Evolutionary conservation across 2,329 filamentous ascomycete species (phyloP).

Genomic region (Leptosphaerulina australis): DNA sequence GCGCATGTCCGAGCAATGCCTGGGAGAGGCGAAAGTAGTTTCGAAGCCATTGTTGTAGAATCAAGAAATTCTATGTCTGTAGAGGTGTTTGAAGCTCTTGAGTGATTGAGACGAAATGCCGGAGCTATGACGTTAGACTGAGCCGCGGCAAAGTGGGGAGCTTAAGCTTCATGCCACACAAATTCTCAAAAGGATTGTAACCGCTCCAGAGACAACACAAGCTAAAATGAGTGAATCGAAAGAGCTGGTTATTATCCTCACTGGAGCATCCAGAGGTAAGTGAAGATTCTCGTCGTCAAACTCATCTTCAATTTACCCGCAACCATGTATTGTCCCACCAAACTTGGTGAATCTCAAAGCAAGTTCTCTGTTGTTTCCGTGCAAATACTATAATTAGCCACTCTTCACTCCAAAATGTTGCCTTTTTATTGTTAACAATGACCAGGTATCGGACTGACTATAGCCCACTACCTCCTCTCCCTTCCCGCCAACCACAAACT

Average conservation of each 20-base stretch:
- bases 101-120: constrained; percentile 11
- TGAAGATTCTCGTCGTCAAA: too few species aligned
- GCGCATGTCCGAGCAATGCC: constrained; percentile 25
- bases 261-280: constrained; percentile 67
- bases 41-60: constrained; percentile 35
- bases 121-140: constrained; percentile 38
- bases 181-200: not conserved
- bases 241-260: constrained; percentile 59
- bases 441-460: constrained; percentile 65
- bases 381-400: not conserved
- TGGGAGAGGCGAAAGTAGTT: constrained; percentile 27
- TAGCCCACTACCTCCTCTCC: constrained; percentile 64
- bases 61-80: constrained; percentile 1
- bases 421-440: not conserved
- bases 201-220: not conserved
- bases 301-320: too few species aligned
- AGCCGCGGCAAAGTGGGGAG: constrained; percentile 33
- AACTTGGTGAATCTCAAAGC: too few species aligned
- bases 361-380: too few species aligned
- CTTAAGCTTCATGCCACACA: constrained; percentile 4
- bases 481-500: constrained; percentile 61
- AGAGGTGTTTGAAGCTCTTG: constrained; percentile 14
- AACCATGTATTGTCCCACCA: too few species aligned
- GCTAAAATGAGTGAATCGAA: constrained; percentile 34
- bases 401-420: too few species aligned